These are phyloP conservation scores for Auricularia sp. DNA, from an alignment of 768 basidiomycete species.

Conservation along the genomic window DNA sequence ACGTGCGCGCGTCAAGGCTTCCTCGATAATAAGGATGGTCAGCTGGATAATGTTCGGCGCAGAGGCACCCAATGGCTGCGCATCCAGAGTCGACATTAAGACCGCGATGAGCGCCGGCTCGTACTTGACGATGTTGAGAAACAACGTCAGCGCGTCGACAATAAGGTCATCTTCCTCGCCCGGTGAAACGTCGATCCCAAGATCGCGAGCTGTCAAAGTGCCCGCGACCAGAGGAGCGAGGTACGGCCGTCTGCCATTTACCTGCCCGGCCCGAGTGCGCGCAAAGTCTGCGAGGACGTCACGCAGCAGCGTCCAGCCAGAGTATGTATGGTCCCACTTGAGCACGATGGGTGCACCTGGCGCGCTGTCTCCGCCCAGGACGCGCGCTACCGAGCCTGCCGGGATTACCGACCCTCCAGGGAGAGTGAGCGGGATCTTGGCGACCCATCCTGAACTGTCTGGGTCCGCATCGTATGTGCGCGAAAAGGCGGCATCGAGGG, in stretches of 20 bases:
- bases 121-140: conserved; percentile 65
- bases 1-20: conserved; percentile 48
- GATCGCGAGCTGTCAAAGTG: conserved; percentile 45
- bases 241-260: conserved; percentile 28
- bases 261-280: conserved; percentile 40
- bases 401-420: conserved; percentile 71
- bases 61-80: conserved; percentile 40
- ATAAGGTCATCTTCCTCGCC: conserved; percentile 56
- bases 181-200: conserved; percentile 58
- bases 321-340: conserved; percentile 72
- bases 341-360: conserved; percentile 60
- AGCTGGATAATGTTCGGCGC: conserved; percentile 60
- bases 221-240: conserved; percentile 20
- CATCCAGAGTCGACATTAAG: conserved; percentile 59
- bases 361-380: conserved; percentile 48
- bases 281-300: conserved; percentile 73
- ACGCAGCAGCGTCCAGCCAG: conserved; percentile 79
- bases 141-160: conserved; percentile 66
- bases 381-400: conserved; percentile 51
- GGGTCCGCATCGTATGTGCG: conserved; percentile 58
- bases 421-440: conserved; percentile 53
- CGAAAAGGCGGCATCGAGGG: conserved; percentile 48
- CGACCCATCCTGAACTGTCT: conserved; percentile 56
- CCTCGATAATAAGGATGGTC: conserved; percentile 72
- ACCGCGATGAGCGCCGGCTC: conserved; percentile 53